Evolutionary conservation across 139 green algal genomes (phyloP).

Genomic region (Ettlia oleoabundans): DNA sequence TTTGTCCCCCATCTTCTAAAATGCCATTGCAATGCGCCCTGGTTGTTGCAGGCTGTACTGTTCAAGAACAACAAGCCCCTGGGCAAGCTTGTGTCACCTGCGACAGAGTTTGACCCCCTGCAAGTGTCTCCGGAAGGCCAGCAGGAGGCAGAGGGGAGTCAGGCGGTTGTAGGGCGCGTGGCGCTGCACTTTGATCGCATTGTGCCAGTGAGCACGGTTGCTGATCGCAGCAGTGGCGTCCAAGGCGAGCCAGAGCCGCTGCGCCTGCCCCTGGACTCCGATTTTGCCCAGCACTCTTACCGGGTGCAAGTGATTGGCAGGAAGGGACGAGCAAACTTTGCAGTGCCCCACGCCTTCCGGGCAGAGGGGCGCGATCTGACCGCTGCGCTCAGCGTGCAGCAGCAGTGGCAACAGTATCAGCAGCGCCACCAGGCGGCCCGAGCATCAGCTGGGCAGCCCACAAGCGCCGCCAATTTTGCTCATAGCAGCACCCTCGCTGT

Average conservation of each 20-base stretch:
- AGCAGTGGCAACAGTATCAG: constrained; percentile 30
- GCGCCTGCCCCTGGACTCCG: constrained; percentile 4
- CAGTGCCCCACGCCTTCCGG: background rate
- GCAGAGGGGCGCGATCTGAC: background rate
- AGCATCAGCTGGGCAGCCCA: background rate
- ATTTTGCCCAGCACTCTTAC: background rate
- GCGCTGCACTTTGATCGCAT: background rate
- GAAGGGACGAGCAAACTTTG: background rate
- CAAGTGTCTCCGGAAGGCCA: background rate
- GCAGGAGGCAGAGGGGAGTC: background rate
- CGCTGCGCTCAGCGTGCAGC: constrained; percentile 9
- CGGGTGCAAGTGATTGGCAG: constrained; percentile 28
- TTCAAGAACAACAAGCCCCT: too few species aligned
- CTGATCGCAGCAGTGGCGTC: background rate
- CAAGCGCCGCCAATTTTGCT: constrained; percentile 22
- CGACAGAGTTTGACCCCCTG: too few species aligned
- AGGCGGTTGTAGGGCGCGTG: background rate
- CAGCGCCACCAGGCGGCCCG: constrained; percentile 15
- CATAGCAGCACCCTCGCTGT: constrained; percentile 32
- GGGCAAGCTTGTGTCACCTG: too few species aligned
- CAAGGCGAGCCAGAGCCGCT: constrained; percentile 2
- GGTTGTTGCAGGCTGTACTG: too few species aligned
- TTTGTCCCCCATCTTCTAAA: too few species aligned
- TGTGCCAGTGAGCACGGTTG: background rate
- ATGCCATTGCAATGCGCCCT: too few species aligned